Conservation (phyloP, 2,329 filamentous ascomycete species). For the Paecilomyces variotii region DNA sequence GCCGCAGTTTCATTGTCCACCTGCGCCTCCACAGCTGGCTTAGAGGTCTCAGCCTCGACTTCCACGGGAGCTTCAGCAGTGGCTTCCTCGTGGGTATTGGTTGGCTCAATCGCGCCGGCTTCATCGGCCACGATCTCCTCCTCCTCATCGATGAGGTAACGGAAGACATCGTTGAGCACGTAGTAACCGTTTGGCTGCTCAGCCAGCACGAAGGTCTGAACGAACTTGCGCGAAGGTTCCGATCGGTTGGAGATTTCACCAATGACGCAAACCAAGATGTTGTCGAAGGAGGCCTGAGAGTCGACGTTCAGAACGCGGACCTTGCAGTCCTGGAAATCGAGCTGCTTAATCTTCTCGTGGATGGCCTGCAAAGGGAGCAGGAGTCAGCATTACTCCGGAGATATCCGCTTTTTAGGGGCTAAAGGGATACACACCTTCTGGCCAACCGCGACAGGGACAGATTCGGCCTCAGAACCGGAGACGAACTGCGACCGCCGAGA, state of each 20-base stretch:
- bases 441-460: constrained; percentile 77
- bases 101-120: constrained; percentile 18
- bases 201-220: constrained; percentile 94
- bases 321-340: constrained; percentile 96
- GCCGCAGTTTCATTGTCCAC: constrained; percentile 37
- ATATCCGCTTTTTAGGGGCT: not conserved
- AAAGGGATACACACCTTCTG: constrained; percentile 57
- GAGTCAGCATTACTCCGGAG: constrained; percentile 5
- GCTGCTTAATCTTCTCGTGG: constrained; percentile 84
- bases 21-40: constrained; percentile 31
- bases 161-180: constrained; percentile 95
- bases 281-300: constrained; percentile 82
- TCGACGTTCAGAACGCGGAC: constrained; percentile 97
- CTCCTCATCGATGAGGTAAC: constrained; percentile 80
- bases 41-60: constrained; percentile 38
- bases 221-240: constrained; percentile 87
- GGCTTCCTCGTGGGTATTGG: constrained; percentile 34
- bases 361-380: constrained; percentile 56
- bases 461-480: constrained; percentile 82
- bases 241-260: constrained; percentile 95
- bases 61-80: constrained; percentile 23
- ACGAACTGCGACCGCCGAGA: constrained; percentile 94
- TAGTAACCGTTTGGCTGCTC: constrained; percentile 96
- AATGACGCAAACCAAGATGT: constrained; percentile 96
- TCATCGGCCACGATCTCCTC: constrained; percentile 45